Evolutionary conservation across 305 asterid genomes (phyloP).

Genomic region (Vinca major): DNA sequence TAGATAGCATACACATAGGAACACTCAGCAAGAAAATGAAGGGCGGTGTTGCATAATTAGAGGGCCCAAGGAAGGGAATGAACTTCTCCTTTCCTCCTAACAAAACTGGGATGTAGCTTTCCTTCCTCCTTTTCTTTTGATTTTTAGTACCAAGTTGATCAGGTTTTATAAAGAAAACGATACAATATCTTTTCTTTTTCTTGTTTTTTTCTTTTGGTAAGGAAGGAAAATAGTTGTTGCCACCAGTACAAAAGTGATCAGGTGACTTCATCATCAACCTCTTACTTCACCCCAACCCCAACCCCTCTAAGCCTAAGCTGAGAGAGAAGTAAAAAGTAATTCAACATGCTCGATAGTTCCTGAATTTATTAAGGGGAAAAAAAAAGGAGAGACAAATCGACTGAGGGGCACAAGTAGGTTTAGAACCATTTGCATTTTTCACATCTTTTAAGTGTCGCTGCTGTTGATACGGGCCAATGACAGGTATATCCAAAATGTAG

Average conservation of each 20-base stretch:
- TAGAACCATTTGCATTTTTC: neutral
- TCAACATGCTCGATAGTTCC: neutral
- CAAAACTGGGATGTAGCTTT: neutral
- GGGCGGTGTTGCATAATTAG: neutral
- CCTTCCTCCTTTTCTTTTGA: neutral
- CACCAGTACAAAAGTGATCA: neutral
- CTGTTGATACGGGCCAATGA: neutral
- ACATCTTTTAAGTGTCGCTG: neutral
- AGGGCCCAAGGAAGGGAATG: neutral
- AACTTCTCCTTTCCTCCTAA: neutral
- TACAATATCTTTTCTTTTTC: too few species aligned
- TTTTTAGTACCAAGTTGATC: too few species aligned
- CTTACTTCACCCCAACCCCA: neutral
- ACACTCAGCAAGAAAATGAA: neutral
- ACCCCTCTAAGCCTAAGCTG: neutral
- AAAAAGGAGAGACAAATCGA: neutral
- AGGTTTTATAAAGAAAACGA: neutral
- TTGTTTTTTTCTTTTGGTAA: too few species aligned
- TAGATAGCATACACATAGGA: neutral
- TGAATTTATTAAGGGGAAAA: neutral
- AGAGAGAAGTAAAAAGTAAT: neutral
- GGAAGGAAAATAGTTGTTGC: neutral
- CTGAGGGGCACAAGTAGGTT: neutral
- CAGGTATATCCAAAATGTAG: neutral
- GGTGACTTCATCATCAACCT: neutral